phyloP scores from a whole-genome alignment of 306 rosid species.

The Cicer arietinum region DNA sequence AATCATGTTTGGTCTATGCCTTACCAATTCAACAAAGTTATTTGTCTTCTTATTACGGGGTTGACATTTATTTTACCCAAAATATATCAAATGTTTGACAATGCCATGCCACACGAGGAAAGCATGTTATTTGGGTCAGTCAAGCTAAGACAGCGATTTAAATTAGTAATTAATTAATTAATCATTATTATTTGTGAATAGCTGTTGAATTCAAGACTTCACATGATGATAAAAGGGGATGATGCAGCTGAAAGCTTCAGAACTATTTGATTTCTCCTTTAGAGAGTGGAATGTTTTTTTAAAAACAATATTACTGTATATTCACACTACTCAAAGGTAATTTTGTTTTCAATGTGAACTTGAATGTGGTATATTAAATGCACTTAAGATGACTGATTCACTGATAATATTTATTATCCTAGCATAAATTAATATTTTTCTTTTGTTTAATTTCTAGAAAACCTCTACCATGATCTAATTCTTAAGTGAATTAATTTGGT shows the following conservation, averaged over 20 bases:
- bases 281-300: neutral
- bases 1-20: neutral
- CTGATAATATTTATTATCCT: neutral
- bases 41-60: constrained; percentile 33
- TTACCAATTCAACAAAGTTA: constrained; percentile 40
- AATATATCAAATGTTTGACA: constrained; percentile 37
- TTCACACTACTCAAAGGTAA: neutral
- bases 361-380: constrained; percentile 17
- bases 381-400: neutral
- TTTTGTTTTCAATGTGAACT: neutral
- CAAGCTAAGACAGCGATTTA: constrained; percentile 8
- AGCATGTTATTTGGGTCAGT: constrained; percentile 15
- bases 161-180: neutral
- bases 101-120: constrained; percentile 23
- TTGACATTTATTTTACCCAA: constrained; percentile 29
- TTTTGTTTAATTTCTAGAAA: neutral
- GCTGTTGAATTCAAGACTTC: constrained; percentile 31
- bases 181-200: neutral
- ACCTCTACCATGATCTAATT: neutral
- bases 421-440: neutral
- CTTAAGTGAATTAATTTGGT: no score
- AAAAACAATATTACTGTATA: neutral
- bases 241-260: constrained; percentile 29
- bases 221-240: neutral
- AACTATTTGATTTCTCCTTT: constrained; percentile 35